Evolutionary conservation across 129 eudicot genomes (phyloP).

Genomic region (Artemisia argyi): DNA sequence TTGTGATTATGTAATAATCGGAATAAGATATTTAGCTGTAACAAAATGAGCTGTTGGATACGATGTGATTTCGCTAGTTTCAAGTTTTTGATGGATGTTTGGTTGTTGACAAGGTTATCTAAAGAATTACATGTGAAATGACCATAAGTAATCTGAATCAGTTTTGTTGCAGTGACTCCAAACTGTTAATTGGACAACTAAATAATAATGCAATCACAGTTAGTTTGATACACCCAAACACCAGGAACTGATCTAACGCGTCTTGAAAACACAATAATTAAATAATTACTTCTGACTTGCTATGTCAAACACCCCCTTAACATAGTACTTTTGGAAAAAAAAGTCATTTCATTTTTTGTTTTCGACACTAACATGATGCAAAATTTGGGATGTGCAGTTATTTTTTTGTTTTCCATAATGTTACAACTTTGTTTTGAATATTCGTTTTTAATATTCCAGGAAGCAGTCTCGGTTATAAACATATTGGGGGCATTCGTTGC

Average conservation of each 20-base stretch:
- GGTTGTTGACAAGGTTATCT: background rate
- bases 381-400: background rate
- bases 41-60: background rate
- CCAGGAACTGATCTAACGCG: too few species aligned
- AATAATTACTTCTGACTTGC: background rate
- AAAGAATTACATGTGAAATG: too few species aligned
- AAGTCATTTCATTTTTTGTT: background rate
- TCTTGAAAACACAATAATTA: background rate
- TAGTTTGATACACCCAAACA: too few species aligned
- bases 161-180: too few species aligned
- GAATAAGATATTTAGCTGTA: background rate
- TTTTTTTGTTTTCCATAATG: background rate
- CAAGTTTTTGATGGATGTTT: background rate
- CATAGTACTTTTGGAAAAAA: slow-evolving; percentile 3
- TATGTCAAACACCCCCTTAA: background rate
- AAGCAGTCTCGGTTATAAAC: slow-evolving; percentile 5
- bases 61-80: background rate
- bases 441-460: slow-evolving; percentile 4
- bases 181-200: too few species aligned
- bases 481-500: slow-evolving; percentile 19
- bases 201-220: too few species aligned
- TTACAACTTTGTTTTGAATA: background rate
- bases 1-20: background rate
- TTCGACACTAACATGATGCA: background rate
- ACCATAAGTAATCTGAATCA: too few species aligned